Base-by-base conservation (phyloP, 2,329 filamentous ascomycete species). In the Zasmidium angulare region DNA sequence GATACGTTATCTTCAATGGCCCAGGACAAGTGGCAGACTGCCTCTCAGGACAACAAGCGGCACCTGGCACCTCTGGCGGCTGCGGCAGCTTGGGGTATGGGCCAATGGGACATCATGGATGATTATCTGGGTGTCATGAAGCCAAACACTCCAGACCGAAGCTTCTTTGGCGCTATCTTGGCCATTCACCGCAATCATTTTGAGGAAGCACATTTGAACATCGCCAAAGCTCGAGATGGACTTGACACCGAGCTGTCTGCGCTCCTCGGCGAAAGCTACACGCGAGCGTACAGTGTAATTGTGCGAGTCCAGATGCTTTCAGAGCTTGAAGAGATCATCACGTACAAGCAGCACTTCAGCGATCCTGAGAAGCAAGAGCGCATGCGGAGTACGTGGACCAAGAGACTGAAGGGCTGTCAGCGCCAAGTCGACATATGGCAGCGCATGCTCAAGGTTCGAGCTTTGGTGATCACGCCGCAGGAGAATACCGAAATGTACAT, bases 401-500 rank as follows among this genome's bases (percentile, higher is more conserved):
- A 90, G 68, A 89, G 95, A 68, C 82, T 99, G 24, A 90, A 95
- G 72, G 95, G 95, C 14, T 97, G 95, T 67, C 93, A 99, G 75
- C 89, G 95, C 58, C 97, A 98, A 68, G 93, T 97, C 20, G 95
- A 99, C 71, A 91, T 98, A 2, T 99, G 95, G 95, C 93, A 97
- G 73, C 87, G 95, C 61, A 98, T 98, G 91, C 86, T 99, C 56
- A 95, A 96, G 72, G 87, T 99, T 29, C 87, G 95, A 61, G 90
- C 92, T 20, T 82, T 99, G 53, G 95, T 99, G 60, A 93, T 98
- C 62, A 88, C 88, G 0, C 93, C 96, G 0, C 86, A 86, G 31
- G 93, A 99, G 74, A 97, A 97, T 70, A 91, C 96, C 81, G 90
- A 96, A 70, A 99, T 99, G 92, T 97, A 93, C 87, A 98, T 99